Evolutionary conservation across 306 rosid genomes (phyloP), one percentile per base, ranked within the genome.

Genomic region (Castanea crenata): DNA sequence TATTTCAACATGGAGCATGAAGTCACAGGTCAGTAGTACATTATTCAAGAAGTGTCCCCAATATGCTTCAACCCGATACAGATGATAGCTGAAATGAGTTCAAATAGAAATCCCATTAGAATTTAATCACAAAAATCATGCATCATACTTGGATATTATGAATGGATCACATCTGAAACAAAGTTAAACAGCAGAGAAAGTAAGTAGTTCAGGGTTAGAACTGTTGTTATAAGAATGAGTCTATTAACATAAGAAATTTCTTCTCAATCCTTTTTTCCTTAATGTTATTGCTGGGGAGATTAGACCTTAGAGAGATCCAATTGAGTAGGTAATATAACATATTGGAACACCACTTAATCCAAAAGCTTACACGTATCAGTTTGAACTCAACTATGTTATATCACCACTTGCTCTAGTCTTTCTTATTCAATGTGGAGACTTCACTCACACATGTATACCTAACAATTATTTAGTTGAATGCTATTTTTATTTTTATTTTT

Each of bases 1-100:
- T 34, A 67, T 19, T 67, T 34, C 71, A 67, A 67, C 49, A 19
- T 16, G 38, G 38, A 29, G 69, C 20, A 63, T 14, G 15, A 63
- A 18, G 49, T 34, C 16, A 34, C 23, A 32, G 27, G 46, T 19
- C 71, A 57, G 4, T 64, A n/a, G 52, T 21, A 32, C 46, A 21
- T 73, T 75, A 82, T 4, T 83, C 83, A 69, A 78, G 80, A 34
- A 83, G 82, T 2, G 76, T 78, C 74, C 86, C 83, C 73, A 83
- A 29, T 57, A 83, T 61, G 64, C 83, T 32, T 79, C 83, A 7
- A 73, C 83, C 15, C 78, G 83, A 71, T 49, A 79, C 19, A 78
- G 80, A 61, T 76, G 70, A 4, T 23, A 81, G 73, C 84, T 81
- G 73, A 61, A 81, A 81, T 76, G 6, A 6, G 25, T 7, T 32